phyloP scores from a whole-genome alignment of 2,329 filamentous ascomycete species.

The Truncatella angustata region DNA sequence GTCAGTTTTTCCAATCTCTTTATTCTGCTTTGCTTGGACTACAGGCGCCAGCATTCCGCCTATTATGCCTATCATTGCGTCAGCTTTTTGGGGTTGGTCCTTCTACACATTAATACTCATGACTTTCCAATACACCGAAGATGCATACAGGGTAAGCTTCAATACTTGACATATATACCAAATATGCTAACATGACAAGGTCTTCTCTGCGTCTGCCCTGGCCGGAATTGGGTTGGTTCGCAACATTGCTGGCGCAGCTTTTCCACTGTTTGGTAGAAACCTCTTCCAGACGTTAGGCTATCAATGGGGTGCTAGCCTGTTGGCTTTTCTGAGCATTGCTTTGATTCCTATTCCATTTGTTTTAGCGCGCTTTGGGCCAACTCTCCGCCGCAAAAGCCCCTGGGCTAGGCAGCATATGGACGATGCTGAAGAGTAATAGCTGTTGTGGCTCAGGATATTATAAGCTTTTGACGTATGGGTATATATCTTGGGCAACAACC shows the following conservation, averaged over 20 bases:
- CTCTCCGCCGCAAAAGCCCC: constrained; percentile 23
- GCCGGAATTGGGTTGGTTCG: constrained; percentile 39
- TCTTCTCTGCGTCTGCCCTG: constrained; percentile 37
- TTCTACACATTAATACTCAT: constrained; percentile 50
- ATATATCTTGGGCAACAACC: too few species aligned
- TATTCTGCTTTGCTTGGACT: constrained; percentile 36
- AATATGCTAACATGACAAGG: constrained; percentile 17
- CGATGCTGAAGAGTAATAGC: constrained; percentile 9
- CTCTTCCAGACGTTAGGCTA: constrained; percentile 34
- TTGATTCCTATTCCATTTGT: constrained; percentile 33
- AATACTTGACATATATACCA: too few species aligned
- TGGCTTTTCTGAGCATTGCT: constrained; percentile 32
- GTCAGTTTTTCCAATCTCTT: constrained; percentile 27
- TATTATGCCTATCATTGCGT: constrained; percentile 47
- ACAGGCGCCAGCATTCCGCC: constrained; percentile 30
- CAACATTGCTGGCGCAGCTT: constrained; percentile 34
- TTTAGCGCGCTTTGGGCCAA: constrained; percentile 20
- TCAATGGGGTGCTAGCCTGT: constrained; percentile 32
- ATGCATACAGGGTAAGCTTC: constrained; percentile 35
- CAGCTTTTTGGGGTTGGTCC: constrained; percentile 46
- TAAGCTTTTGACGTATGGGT: too few species aligned
- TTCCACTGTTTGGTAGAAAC: constrained; percentile 34
- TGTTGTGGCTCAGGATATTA: too few species aligned
- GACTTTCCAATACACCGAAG: constrained; percentile 47
- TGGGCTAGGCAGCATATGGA: constrained; percentile 25